Conservation (phyloP, 768 basidiomycete species). For the Auricularia heimuer region DNA sequence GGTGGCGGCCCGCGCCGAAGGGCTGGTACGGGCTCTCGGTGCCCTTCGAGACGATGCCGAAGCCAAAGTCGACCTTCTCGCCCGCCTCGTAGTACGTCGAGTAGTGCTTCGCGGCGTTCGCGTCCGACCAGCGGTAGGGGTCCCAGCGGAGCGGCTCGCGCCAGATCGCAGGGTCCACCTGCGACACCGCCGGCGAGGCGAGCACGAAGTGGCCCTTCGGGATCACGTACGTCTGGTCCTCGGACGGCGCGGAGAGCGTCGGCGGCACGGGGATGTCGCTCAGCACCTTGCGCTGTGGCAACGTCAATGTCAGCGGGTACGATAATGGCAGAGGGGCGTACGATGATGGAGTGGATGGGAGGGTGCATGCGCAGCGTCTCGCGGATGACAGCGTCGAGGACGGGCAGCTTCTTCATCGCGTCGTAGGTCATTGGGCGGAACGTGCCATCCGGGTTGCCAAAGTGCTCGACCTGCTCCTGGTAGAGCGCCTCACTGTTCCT, state of each 20-base stretch:
- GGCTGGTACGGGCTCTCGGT: slow-evolving; percentile 95
- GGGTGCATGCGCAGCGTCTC: slow-evolving; percentile 92
- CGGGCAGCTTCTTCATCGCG: slow-evolving; percentile 68
- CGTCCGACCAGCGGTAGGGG: slow-evolving; percentile 80
- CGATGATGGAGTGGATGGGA: slow-evolving; percentile 86
- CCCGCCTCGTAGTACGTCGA: slow-evolving; percentile 61
- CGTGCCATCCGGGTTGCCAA: slow-evolving; percentile 59
- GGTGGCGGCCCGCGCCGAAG: slow-evolving; percentile 92
- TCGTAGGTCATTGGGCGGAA: slow-evolving; percentile 79
- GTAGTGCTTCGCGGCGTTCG: slow-evolving; percentile 51
- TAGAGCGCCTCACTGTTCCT: slow-evolving; percentile 63
- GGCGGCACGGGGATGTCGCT: slow-evolving; percentile 75
- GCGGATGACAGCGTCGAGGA: slow-evolving; percentile 83
- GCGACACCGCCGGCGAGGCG: slow-evolving; percentile 79
- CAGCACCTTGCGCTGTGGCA: slow-evolving; percentile 66
- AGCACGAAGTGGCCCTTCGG: slow-evolving; percentile 86
- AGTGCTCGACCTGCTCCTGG: slow-evolving; percentile 78
- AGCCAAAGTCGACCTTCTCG: slow-evolving; percentile 94
- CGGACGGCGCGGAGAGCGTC: slow-evolving; percentile 66
- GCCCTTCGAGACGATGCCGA: slow-evolving; percentile 90
- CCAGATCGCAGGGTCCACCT: slow-evolving; percentile 83
- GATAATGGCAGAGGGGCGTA: slow-evolving; percentile 1
- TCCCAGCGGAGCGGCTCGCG: slow-evolving; percentile 61
- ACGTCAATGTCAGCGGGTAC: neutral
- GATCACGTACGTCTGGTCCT: slow-evolving; percentile 68